Percentiles rank a stretch among this genome's conserved stretches.
Conservation (phyloP, 75 land plant species). For the Pinus albicaulis region DNA sequence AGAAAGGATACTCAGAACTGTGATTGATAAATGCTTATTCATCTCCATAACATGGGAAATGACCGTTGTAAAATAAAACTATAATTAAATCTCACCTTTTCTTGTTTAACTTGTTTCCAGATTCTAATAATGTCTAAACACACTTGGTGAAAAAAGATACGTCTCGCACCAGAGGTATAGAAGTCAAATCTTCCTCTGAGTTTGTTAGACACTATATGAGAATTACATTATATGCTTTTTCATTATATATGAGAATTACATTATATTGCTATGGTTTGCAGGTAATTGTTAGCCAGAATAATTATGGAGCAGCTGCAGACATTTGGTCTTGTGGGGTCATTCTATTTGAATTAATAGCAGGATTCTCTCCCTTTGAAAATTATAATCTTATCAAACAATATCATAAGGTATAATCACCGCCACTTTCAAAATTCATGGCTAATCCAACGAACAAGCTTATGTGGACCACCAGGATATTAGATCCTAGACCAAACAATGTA, state of each 20-base stretch:
- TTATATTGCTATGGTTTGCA: slow-evolving; percentile 5
- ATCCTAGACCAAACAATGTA: slow-evolving; percentile 45
- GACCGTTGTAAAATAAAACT: not conserved
- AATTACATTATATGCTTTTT: not conserved
- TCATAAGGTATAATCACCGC: slow-evolving; percentile 33
- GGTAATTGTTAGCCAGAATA: slow-evolving; percentile 38
- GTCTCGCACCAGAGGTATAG: slow-evolving; percentile 71
- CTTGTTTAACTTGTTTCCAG: not conserved
- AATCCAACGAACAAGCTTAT: not conserved
- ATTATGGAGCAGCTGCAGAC: slow-evolving; percentile 64
- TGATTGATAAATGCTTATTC: not conserved
- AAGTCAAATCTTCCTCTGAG: not conserved
- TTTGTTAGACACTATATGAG: not conserved
- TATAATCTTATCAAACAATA: slow-evolving; percentile 32
- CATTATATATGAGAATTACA: not conserved
- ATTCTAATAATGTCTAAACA: not conserved
- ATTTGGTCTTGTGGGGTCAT: slow-evolving; percentile 73
- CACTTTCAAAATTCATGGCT: not conserved
- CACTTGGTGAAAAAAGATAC: slow-evolving; percentile 45
- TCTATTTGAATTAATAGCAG: slow-evolving; percentile 62
- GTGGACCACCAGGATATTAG: slow-evolving; percentile 26
- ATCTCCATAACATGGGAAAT: not conserved
- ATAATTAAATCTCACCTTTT: not conserved
- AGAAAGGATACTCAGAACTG: not conserved
- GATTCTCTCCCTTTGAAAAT: slow-evolving; percentile 61